Evolutionary conservation across 495 filamentous ascomycete species (phyloP), one percentile per base, ranked within the genome.

Genomic region (Podospora fimiseda): DNA sequence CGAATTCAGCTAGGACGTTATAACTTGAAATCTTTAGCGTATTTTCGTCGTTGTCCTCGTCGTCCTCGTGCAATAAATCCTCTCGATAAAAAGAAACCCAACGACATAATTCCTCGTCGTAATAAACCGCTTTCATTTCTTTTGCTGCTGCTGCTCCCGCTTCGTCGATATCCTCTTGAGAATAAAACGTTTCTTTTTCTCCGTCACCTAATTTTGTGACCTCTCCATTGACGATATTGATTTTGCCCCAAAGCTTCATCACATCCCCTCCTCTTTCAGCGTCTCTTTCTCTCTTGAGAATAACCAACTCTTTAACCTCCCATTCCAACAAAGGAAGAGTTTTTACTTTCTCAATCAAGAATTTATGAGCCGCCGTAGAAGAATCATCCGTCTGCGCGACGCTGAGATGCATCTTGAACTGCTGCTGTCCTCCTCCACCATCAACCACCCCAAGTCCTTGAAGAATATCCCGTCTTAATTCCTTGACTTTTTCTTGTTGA

Each of bases 1-100:
- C 52, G 27, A 76, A 76, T 27, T 83, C 79, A 11, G 75, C 72
- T 24, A 82, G 66, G 19, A 83, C 64, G 51, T 84, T 84, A 58
- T 81, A 84, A 45, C 69, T 78, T 13, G 77, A 68, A 23, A 83
- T 51, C 0, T 55, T 56, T 15, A 82, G 50, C 5, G 38, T 48
- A 19, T 39, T 39, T 18, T 42, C 23, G 18, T 18, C n/a, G 6
- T 52, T 50, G n/a, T 47, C 39, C 37, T 52, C 33, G 15, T 40
- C 13, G 11, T 38, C 21, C 39, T n/a, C 16, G n/a, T 44, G 13
- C 6, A 2, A 9, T 2, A n/a, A 3, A 40, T 22, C 14, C n/a
- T 22, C n/a, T 19, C 37, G 37, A 39, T 30, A 44, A 21, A 44
- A 50, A 15, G 52, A 49, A 37, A 56, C 22, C 68, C 69, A 71